phyloP scores from a whole-genome alignment of 306 rosid genomes.

The Alnus glutinosa region DNA sequence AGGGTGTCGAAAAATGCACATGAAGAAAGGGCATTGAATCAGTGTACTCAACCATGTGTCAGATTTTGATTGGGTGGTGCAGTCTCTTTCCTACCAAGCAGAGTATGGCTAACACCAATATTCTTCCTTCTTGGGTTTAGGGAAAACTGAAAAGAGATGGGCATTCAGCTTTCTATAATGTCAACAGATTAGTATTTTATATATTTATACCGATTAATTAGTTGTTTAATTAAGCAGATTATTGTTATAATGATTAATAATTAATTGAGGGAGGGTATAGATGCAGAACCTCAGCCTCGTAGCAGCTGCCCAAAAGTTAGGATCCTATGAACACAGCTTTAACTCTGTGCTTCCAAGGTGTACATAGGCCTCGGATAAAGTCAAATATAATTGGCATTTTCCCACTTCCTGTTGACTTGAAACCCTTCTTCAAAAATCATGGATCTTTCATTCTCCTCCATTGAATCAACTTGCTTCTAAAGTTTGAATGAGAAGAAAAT shows the following conservation, averaged over 20 bases:
- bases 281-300: slow-evolving; percentile 38
- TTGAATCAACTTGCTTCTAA: no score
- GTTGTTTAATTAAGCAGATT: slow-evolving; percentile 23
- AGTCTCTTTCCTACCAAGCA: slow-evolving; percentile 10
- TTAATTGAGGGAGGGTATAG: slow-evolving; percentile 23
- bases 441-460: no score
- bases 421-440: no score
- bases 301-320: slow-evolving; percentile 36
- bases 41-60: slow-evolving; percentile 20
- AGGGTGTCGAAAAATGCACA: no score
- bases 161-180: slow-evolving; percentile 35
- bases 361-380: slow-evolving; percentile 9
- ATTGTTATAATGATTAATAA: slow-evolving; percentile 31
- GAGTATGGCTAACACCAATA: slow-evolving; percentile 32
- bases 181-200: slow-evolving; percentile 41
- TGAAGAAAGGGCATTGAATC: neutral
- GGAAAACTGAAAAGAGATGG: slow-evolving; percentile 48
- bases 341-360: neutral
- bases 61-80: slow-evolving; percentile 13
- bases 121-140: slow-evolving; percentile 45
- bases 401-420: neutral
- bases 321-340: slow-evolving; percentile 51
- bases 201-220: slow-evolving; percentile 8
- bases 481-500: no score
- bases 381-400: neutral